A percentile compares a stretch with the other conserved stretches of the same genome.
phyloP scores from a whole-genome alignment of 768 basidiomycete genomes.

The Boletus subparvulus region DNA sequence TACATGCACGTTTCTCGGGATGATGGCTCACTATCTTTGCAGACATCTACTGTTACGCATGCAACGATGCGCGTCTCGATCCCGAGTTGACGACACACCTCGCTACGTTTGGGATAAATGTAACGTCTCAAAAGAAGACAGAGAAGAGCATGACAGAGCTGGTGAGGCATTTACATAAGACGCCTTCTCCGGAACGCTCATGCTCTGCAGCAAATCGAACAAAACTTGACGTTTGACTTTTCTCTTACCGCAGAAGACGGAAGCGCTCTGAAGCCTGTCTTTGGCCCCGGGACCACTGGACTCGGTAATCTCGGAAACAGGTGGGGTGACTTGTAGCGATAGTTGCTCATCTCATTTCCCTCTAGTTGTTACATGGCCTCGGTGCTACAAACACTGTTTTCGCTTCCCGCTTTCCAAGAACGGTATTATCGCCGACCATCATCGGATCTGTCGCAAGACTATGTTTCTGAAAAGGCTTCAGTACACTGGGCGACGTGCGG shows the following conservation, averaged over 20 bases:
- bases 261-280: slow-evolving; percentile 82
- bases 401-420: slow-evolving; percentile 71
- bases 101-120: slow-evolving; percentile 81
- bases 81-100: slow-evolving; percentile 75
- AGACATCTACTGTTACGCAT: slow-evolving; percentile 94
- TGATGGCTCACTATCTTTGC: not conserved
- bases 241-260: slow-evolving; percentile 86
- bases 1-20: not conserved
- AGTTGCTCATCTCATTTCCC: not conserved
- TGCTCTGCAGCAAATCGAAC: slow-evolving; percentile 79
- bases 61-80: slow-evolving; percentile 81
- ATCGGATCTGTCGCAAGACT: slow-evolving; percentile 6
- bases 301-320: slow-evolving; percentile 92
- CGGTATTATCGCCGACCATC: slow-evolving; percentile 54
- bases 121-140: slow-evolving; percentile 79
- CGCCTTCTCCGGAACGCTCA: not conserved
- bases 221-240: slow-evolving; percentile 94
- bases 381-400: slow-evolving; percentile 81
- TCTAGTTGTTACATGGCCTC: slow-evolving; percentile 96
- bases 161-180: slow-evolving; percentile 41
- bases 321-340: slow-evolving; percentile 29
- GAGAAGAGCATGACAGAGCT: slow-evolving; percentile 97
- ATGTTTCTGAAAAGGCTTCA: slow-evolving; percentile 33
- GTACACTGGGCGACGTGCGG: slow-evolving; percentile 63
- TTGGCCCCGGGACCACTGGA: slow-evolving; percentile 87